phyloP scores from a whole-genome alignment of 2,329 filamentous ascomycete species.

The Grosmannia penicillata region DNA sequence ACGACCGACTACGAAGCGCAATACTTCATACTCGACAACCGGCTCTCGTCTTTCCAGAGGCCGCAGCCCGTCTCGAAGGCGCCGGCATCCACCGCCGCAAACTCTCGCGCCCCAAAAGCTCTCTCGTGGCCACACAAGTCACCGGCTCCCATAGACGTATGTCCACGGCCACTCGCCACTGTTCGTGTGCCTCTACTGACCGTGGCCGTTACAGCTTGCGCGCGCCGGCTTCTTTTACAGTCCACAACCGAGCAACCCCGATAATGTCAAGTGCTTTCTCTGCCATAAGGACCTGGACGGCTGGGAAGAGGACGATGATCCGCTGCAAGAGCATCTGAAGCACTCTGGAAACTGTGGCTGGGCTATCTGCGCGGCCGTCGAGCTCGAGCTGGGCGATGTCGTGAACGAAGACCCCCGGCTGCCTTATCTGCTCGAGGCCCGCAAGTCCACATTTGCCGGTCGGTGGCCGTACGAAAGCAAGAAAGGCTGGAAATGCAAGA shows the following conservation, averaged over 20 bases:
- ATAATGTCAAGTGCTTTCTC: conserved; percentile 83
- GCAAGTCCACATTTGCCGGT: conserved; percentile 68
- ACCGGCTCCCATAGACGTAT: conserved; percentile 50
- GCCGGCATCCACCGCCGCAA: conserved; percentile 50
- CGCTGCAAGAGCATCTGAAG: conserved; percentile 70
- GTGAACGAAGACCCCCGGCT: conserved; percentile 60
- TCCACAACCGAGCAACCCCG: conserved; percentile 57
- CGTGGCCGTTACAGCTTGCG: conserved; percentile 56
- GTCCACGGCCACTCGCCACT: conserved; percentile 17
- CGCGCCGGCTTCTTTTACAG: conserved; percentile 84
- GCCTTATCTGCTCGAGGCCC: conserved; percentile 56
- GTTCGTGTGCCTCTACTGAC: neutral
- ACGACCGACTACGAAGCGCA: conserved; percentile 24
- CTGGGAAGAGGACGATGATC: conserved; percentile 80
- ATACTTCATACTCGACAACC: conserved; percentile 55
- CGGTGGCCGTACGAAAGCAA: conserved; percentile 84
- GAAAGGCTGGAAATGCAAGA: conserved; percentile 79
- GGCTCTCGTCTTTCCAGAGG: conserved; percentile 65
- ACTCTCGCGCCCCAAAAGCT: conserved; percentile 40
- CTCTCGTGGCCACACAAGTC: conserved; percentile 66
- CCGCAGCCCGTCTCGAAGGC: conserved; percentile 50
- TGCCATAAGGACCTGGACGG: conserved; percentile 76
- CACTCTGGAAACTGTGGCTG: conserved; percentile 76
- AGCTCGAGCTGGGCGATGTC: conserved; percentile 46
- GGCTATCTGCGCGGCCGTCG: conserved; percentile 57